A percentile compares a stretch with the other conserved stretches of the same genome.
Conservation (phyloP, 106 monocot species). For the Gastrodia elata region DNA sequence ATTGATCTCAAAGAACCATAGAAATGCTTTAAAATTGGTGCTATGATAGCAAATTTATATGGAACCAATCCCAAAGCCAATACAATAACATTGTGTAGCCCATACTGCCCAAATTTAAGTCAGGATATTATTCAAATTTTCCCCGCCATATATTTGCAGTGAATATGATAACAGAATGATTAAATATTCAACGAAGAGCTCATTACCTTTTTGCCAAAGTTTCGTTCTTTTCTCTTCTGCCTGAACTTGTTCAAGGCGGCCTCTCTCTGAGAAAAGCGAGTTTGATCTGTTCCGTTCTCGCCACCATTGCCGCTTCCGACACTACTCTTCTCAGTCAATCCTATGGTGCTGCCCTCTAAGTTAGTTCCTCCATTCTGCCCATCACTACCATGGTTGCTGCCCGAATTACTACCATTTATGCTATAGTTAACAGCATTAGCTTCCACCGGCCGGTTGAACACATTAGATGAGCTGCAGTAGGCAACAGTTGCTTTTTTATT, state of each 20-base stretch:
- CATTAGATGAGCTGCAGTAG: constrained; percentile 45
- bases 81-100: no score
- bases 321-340: constrained; percentile 17
- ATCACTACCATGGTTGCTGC: constrained; percentile 60
- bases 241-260: constrained; percentile 80
- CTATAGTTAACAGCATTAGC: constrained; percentile 55
- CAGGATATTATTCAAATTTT: no score
- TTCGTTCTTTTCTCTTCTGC: constrained; percentile 76
- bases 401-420: constrained; percentile 49
- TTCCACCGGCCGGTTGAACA: constrained; percentile 33
- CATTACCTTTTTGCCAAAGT: constrained; percentile 82
- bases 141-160: background rate
- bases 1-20: no score
- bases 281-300: constrained; percentile 42
- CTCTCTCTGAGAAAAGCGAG: constrained; percentile 46
- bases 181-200: constrained; percentile 1
- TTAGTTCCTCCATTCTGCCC: constrained; percentile 46
- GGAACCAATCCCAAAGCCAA: no score
- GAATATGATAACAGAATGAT: background rate
- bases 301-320: constrained; percentile 38
- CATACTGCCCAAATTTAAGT: no score
- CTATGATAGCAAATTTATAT: no score
- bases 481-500: constrained; percentile 17
- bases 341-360: constrained; percentile 31
- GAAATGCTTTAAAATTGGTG: no score